phyloP scores from a whole-genome alignment of 177 flowering plant genomes.

The Telopea speciosissima region DNA sequence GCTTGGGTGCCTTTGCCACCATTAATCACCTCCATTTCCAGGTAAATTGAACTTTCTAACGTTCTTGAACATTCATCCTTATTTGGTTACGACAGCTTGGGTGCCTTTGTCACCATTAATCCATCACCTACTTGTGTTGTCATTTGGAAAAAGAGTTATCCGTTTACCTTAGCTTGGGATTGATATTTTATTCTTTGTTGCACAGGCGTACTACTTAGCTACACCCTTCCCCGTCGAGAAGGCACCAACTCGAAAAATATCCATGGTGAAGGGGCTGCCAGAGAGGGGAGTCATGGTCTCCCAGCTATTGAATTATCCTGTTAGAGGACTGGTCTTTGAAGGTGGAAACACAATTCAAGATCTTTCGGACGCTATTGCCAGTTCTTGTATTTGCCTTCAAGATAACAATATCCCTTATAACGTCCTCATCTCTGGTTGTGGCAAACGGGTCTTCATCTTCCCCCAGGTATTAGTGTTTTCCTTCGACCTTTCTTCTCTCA shows the following conservation, averaged over 20 bases:
- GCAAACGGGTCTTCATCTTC: conserved; percentile 53
- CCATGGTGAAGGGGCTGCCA: conserved; percentile 4
- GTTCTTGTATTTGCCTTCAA: conserved; percentile 60
- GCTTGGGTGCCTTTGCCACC: conserved; percentile 66
- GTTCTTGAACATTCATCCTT: not conserved
- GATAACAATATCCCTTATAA: conserved; percentile 66
- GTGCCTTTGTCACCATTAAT: too few species aligned
- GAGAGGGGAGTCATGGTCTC: conserved; percentile 32
- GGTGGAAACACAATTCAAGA: conserved; percentile 48
- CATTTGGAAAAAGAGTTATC: not conserved
- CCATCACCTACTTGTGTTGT: too few species aligned
- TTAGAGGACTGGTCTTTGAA: conserved; percentile 63
- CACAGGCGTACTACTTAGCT: conserved; percentile 45
- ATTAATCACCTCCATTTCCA: conserved; percentile 67
- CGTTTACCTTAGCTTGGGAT: not conserved
- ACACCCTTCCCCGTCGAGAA: conserved; percentile 52
- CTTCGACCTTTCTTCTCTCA: not conserved
- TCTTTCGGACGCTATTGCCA: conserved; percentile 50
- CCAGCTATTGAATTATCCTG: conserved; percentile 40
- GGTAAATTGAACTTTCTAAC: conserved; percentile 16
- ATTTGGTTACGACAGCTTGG: too few species aligned
- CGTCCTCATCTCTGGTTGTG: conserved; percentile 63
- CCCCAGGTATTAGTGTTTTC: conserved; percentile 55
- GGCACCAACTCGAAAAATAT: conserved; percentile 27
- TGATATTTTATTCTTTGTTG: not conserved